Evolutionary conservation across 176 grass and related monocot genomes (phyloP), one percentile per base, ranked within the genome.

Genomic region (Eragrostis curvula): DNA sequence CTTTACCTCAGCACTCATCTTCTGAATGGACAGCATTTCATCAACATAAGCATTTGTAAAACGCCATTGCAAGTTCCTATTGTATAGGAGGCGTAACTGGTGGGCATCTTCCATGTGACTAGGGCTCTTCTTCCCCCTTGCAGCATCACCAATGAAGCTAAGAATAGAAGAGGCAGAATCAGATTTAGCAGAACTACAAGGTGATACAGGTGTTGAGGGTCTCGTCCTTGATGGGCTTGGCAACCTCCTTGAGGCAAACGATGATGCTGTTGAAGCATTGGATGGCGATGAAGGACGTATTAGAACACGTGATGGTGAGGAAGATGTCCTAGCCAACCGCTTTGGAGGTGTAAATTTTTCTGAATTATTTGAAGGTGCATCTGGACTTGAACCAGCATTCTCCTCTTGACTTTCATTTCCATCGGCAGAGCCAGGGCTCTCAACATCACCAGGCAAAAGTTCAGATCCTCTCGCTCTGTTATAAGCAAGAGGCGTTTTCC

Each of bases 21-120:
- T 95, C 60, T 98, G 87, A 90, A 88, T 91, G 36, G 83, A 88
- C 75, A 85, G 53, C 75, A 90, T 84, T 79, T 95, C 92, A 76
- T 95, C 90, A 58, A 82, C 68, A 70, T 85, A 92, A 30, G 93
- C 91, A 93, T 91, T 98, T 69, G 94, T 88, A 85, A 95, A 98
- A 69, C 81, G 86, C 96, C 96, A 98, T 69, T 98, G 96, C 68
- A 93, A 76, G 79, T 79, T 83, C 85, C 88, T 89, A 79, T 92
- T 98, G 76, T 98, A 82, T 71, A 95, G 81, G 28, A 95, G 77
- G 57, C 83, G 88, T 77, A 98, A 79, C 76, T 95, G 92, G 86
- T 95, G 96, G 55, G 75, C 60, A 78, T 98, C 96, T 84, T 98
- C 96, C 74, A 93, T 69, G 46, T 95, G 88, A 58, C 83, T 84